Conservation (phyloP, 352 stramenopile species). For the Phytophthora boehmeriae region DNA sequence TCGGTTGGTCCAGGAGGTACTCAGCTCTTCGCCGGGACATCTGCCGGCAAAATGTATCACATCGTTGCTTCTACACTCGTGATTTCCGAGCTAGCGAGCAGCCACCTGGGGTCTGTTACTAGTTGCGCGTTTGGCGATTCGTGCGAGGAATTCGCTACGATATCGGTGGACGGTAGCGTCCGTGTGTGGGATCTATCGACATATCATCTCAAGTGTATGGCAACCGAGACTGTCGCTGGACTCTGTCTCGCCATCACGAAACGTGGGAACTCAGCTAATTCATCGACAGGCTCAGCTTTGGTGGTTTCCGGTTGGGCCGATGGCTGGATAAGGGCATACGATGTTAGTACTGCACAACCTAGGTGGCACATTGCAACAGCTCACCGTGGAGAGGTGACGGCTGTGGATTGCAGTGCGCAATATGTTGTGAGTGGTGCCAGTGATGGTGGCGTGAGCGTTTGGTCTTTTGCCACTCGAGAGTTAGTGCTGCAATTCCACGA, state of each 20-base stretch:
- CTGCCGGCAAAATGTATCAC: slow-evolving; percentile 77
- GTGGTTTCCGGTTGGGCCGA: slow-evolving; percentile 78
- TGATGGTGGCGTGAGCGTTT: slow-evolving; percentile 91
- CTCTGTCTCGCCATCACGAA: slow-evolving; percentile 54
- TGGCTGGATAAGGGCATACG: slow-evolving; percentile 75
- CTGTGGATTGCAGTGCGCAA: slow-evolving; percentile 55
- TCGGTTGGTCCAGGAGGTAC: slow-evolving; percentile 60
- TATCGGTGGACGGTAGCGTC: slow-evolving; percentile 72
- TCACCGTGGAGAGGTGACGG: slow-evolving; percentile 86
- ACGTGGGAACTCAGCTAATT: slow-evolving; percentile 1
- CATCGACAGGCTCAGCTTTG: slow-evolving; percentile 17
- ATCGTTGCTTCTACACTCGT: slow-evolving; percentile 56
- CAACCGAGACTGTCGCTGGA: slow-evolving; percentile 57
- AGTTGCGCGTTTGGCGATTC: slow-evolving; percentile 64
- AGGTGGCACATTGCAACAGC: slow-evolving; percentile 90
- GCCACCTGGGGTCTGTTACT: slow-evolving; percentile 69
- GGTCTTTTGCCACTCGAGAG: slow-evolving; percentile 82
- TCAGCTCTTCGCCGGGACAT: slow-evolving; percentile 71
- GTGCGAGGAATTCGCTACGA: slow-evolving; percentile 71
- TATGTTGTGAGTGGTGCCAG: slow-evolving; percentile 85
- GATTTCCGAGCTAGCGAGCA: slow-evolving; percentile 60
- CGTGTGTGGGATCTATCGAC: slow-evolving; percentile 73
- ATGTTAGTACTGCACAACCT: slow-evolving; percentile 46
- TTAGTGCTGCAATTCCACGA: slow-evolving; percentile 92
- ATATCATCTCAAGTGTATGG: slow-evolving; percentile 72